Evolutionary conservation across 768 basidiomycete species (phyloP), one percentile per base, ranked within the genome.

Genomic region (Infundibulicybe gibba): DNA sequence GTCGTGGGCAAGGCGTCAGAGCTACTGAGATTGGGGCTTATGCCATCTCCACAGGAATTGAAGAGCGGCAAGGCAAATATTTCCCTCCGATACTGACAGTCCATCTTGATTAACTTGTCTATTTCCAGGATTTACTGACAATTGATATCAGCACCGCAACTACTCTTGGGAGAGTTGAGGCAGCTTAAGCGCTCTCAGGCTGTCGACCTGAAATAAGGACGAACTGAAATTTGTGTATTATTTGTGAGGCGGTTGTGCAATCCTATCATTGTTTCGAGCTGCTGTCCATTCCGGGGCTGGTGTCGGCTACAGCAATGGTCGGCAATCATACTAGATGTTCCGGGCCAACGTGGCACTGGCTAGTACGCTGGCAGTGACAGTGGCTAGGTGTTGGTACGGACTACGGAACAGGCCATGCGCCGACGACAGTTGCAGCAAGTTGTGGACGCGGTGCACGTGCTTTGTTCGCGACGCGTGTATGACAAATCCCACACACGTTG

Each of bases 1-100:
- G 75, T 90, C 30, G 87, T 92, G 25, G 75, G 78, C 47, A 85
- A 87, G 65, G 80, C 85, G 2, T 81, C 86, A 8, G 90, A 94
- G 63, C 69, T 97, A 25, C 62, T 94, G 53, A 74, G 88, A 41
- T 63, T 93, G 32, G 85, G 80, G 11, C 69, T 86, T 52, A 94
- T 94, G 90, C 91, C 90, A 8, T 75, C 81, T 4, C 72, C 83
- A 5, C 72, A 80, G 6, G 88, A 91, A 58, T 65, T 97, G 57
- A 81, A 71, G 61, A 77, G 62, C 32, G 91, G 90, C 44, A 88
- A 86, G 79, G 87, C 87, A 53, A 41, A 67, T 48, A 1, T 30
- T 13, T 6, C n/a, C 40, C 19, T 14, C 32, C 33, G 42, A 30
- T 17, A 42, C 32, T 44, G 32, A 25, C 10, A 20, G 33, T 19